Evolutionary conservation across 2,329 filamentous ascomycete species (phyloP), one percentile per base, ranked within the genome.

Genomic region (Pseudogymnoascus sp.): DNA sequence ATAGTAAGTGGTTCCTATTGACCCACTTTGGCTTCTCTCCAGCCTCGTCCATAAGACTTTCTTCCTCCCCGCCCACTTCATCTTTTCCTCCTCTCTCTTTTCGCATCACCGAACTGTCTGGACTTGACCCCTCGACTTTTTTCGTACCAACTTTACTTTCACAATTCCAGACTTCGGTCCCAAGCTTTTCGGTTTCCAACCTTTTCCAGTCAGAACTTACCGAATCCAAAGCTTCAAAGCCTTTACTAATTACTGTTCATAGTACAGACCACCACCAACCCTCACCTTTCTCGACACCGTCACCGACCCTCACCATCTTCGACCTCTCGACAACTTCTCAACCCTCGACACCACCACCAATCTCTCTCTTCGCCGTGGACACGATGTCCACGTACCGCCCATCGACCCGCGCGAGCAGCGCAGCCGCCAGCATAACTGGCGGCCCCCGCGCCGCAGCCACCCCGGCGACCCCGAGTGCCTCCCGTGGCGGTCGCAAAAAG

Each of bases 1-100:
- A 62, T 61, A 60, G 61, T 62, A 62, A 62, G 61, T 41, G 28
- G 15, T 36, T 4, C 36, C 25, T 30, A 60, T 60, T 57, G 57
- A 36, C 36, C 22, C 33, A 43, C 53, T 36, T 22, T 39, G 15
- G 22, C 35, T 37, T 53, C 28, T 18, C 4, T 18, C 28, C 47
- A 14, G 47, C 30, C 15, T 57, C 7, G 3, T 43, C 14, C 15
- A 36, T 39, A 37, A 43, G 18, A 38, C 30, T 15, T 37, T 9
- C 37, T 25, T 15, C 20, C 30, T 25, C 58, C 58, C 35, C 6
- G 12, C 18, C 35, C 36, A 35, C 35, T 50, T 53, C 38, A 3
- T 53, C 30, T 12, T 36, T 62, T 35, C 25, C 36, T 35, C 38
- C 30, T 62, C 36, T 35, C 15, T 22, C 30, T 37, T 28, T 62